Evolutionary conservation across 768 basidiomycete species (phyloP).

Genomic region (Mycena olivaceomarginata): DNA sequence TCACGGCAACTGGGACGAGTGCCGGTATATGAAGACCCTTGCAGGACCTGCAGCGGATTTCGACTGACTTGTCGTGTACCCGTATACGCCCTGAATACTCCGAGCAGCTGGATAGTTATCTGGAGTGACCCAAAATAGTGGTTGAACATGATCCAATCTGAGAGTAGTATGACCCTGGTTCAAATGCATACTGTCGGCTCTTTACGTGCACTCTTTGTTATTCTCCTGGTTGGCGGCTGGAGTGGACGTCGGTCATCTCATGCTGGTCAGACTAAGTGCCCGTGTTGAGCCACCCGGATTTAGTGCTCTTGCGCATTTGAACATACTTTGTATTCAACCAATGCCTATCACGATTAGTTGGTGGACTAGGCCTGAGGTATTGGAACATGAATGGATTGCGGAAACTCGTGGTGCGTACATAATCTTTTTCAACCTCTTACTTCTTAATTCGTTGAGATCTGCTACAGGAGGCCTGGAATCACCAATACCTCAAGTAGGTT

Average conservation of each 20-base stretch:
- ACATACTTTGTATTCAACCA: too few species aligned
- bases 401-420: too few species aligned
- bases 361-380: too few species aligned
- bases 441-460: too few species aligned
- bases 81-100: constrained; percentile 29
- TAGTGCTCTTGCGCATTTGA: too few species aligned
- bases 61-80: constrained; percentile 33
- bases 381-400: too few species aligned
- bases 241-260: neutral
- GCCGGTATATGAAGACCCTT: constrained; percentile 22
- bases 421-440: too few species aligned
- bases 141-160: constrained; percentile 10
- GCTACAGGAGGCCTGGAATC: too few species aligned
- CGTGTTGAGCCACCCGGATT: too few species aligned
- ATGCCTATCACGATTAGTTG: neutral
- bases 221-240: constrained; percentile 9
- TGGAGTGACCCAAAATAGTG: constrained; percentile 24
- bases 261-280: too few species aligned
- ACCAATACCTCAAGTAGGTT: too few species aligned
- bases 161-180: constrained; percentile 7
- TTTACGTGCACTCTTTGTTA: constrained; percentile 20
- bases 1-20: constrained; percentile 36
- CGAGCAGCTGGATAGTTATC: too few species aligned
- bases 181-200: constrained; percentile 19
- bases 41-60: constrained; percentile 37